phyloP scores from a whole-genome alignment of 192 early-diverging fungal species.

The Glomus cerebriforme region DNA sequence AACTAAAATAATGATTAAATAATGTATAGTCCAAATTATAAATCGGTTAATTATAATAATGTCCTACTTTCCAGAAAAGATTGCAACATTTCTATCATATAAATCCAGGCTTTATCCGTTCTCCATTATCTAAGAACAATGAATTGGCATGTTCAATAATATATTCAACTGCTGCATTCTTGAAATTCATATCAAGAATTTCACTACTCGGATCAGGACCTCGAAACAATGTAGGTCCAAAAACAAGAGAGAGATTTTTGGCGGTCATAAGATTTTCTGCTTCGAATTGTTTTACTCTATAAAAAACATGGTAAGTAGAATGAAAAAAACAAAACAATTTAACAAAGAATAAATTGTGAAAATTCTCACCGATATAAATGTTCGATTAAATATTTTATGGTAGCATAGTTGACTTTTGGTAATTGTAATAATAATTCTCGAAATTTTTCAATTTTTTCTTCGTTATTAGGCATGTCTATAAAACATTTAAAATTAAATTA shows the following conservation, averaged over 20 bases:
- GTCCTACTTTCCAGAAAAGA: background rate
- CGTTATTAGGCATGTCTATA: conserved; percentile 35
- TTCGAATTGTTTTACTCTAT: conserved; percentile 58
- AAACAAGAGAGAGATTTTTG: conserved; percentile 92
- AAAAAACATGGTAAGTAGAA: too few species aligned
- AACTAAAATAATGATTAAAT: too few species aligned
- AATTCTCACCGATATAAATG: conserved; percentile 58
- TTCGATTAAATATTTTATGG: conserved; percentile 60
- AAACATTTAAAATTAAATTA: background rate
- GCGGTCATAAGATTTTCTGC: conserved; percentile 85
- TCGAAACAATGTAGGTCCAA: conserved; percentile 85
- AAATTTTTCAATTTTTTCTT: conserved; percentile 53
- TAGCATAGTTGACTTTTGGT: conserved; percentile 63
- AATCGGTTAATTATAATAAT: too few species aligned
- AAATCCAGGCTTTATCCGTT: conserved; percentile 18
- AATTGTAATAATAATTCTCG: conserved; percentile 51
- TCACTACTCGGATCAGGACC: conserved; percentile 62
- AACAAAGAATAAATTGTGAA: background rate
- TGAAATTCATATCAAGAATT: conserved; percentile 73
- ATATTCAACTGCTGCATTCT: conserved; percentile 72
- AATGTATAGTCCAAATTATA: too few species aligned
- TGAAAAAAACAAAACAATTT: too few species aligned
- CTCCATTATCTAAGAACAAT: conserved; percentile 17
- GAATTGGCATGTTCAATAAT: conserved; percentile 57
- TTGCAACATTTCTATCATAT: background rate